A percentile compares a stretch with the other conserved stretches of the same genome.
These are phyloP conservation scores for Strigomonas culicis DNA, from an alignment of 208 protist genomes.

Conservation along the genomic window DNA sequence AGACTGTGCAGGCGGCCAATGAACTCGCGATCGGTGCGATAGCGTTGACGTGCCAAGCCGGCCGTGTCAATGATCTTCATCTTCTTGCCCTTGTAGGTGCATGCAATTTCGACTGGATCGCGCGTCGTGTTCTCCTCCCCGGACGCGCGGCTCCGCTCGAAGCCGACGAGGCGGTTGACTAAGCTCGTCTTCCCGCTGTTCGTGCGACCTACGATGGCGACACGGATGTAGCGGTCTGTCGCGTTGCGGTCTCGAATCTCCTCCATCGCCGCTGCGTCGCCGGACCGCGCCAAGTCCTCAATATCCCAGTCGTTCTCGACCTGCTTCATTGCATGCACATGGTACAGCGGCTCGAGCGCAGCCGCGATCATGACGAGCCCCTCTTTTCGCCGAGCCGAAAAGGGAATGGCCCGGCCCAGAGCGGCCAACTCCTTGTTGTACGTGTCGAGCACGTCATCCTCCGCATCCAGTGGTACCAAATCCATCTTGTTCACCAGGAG, in stretches of 20 bases:
- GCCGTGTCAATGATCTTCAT: constrained; percentile 90
- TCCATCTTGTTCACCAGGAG: constrained; percentile 91
- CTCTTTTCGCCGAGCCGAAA: constrained; percentile 56
- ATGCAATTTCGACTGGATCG: constrained; percentile 87
- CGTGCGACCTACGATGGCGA: constrained; percentile 90
- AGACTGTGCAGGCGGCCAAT: constrained; percentile 75
- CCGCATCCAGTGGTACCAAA: constrained; percentile 46
- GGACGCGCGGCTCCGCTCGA: constrained; percentile 80
- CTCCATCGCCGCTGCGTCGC: constrained; percentile 85
- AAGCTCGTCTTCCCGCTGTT: constrained; percentile 94
- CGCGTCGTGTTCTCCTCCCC: constrained; percentile 88
- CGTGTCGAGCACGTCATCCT: constrained; percentile 43
- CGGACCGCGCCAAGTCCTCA: constrained; percentile 78
- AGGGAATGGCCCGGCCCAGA: constrained; percentile 71
- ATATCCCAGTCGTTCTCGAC: constrained; percentile 87
- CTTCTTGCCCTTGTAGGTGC: constrained; percentile 86
- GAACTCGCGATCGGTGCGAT: constrained; percentile 78
- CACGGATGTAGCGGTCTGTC: constrained; percentile 78
- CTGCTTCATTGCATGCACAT: constrained; percentile 73
- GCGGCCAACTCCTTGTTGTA: constrained; percentile 53
- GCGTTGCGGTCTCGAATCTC: constrained; percentile 84
- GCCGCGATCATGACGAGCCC: constrained; percentile 75
- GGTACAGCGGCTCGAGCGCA: constrained; percentile 71
- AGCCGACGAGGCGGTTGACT: constrained; percentile 92
- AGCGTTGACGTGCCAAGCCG: constrained; percentile 67